Evolutionary conservation across 129 eudicot genomes (phyloP).

Genomic region (Lactuca saligna): DNA sequence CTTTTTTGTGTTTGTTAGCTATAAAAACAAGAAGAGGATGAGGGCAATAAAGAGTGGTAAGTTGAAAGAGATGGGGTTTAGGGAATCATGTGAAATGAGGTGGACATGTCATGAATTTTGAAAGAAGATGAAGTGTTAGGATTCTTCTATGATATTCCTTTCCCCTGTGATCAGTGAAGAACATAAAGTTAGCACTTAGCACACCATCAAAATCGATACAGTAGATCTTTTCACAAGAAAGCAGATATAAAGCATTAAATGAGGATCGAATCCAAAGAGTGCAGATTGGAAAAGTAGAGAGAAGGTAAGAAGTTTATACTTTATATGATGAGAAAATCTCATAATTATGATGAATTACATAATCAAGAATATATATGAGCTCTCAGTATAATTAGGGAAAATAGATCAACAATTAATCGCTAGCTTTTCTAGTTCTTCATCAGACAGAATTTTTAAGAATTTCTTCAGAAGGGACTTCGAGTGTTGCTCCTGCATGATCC

Average conservation of each 20-base stretch:
- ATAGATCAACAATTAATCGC: conserved; percentile 16
- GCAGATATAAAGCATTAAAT: conserved; percentile 25
- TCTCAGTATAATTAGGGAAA: neutral
- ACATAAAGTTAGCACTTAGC: conserved; percentile 23
- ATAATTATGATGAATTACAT: conserved; percentile 25
- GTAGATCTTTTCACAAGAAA: conserved; percentile 31
- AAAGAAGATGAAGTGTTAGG: conserved; percentile 6
- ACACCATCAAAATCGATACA: conserved; percentile 23
- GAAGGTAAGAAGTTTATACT: neutral
- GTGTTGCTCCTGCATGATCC: conserved; percentile 84
- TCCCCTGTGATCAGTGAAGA: conserved; percentile 22
- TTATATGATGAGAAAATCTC: conserved; percentile 23
- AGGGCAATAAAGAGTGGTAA: conserved; percentile 54
- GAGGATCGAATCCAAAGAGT: neutral
- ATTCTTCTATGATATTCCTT: conserved; percentile 25
- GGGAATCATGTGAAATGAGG: conserved; percentile 59
- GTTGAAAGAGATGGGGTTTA: conserved; percentile 24
- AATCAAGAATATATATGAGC: neutral
- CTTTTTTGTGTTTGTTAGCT: conserved; percentile 22
- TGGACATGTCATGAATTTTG: conserved; percentile 48
- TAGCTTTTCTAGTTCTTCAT: conserved; percentile 21
- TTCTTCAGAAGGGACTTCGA: conserved; percentile 88
- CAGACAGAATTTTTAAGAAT: conserved; percentile 54
- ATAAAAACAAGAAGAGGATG: conserved; percentile 59
- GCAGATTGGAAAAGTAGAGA: conserved; percentile 7